Percentiles rank a stretch among this genome's conserved stretches.
Conservation (phyloP, 306 rosid species). For the Argentina anserina region DNA sequence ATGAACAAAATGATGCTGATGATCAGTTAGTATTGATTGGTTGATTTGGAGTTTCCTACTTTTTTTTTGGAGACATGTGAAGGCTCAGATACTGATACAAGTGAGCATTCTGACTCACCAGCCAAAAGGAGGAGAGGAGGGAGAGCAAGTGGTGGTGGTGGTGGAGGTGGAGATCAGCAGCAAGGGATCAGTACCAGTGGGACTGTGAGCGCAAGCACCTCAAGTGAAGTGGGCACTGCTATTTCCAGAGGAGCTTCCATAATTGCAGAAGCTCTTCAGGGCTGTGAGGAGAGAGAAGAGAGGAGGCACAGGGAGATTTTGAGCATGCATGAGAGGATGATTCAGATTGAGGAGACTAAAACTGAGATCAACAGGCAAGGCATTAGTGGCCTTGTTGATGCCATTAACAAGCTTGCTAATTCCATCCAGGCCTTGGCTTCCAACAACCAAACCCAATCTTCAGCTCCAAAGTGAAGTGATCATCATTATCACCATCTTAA, state of each 20-base stretch:
- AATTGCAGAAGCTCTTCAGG: constrained; percentile 43
- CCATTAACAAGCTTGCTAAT: constrained; percentile 43
- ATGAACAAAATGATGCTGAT: not conserved
- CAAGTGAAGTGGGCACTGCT: constrained; percentile 39
- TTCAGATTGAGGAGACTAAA: constrained; percentile 40
- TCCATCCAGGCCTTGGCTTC: constrained; percentile 48
- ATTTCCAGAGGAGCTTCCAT: constrained; percentile 39
- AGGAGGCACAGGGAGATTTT: constrained; percentile 38
- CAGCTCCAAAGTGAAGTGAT: constrained; percentile 22
- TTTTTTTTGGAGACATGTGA: constrained; percentile 36
- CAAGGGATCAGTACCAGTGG: constrained; percentile 19
- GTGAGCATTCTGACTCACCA: constrained; percentile 43
- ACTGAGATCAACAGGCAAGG: constrained; percentile 37
- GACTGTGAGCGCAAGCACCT: constrained; percentile 15
- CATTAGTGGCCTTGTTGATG: constrained; percentile 40
- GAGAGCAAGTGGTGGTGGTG: not conserved
- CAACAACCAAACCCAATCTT: constrained; percentile 22
- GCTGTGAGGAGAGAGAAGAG: constrained; percentile 40
- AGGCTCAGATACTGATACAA: constrained; percentile 43
- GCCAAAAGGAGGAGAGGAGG: constrained; percentile 37
- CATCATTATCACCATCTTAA: not conserved
- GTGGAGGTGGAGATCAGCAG: constrained; percentile 20
- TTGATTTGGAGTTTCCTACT: constrained; percentile 10
- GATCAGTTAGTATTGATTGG: constrained; percentile 8
- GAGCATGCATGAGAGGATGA: constrained; percentile 36